These are phyloP conservation scores for Cladophialophora chaetospira DNA, from an alignment of 2,329 filamentous ascomycete genomes.

Conservation along the genomic window DNA sequence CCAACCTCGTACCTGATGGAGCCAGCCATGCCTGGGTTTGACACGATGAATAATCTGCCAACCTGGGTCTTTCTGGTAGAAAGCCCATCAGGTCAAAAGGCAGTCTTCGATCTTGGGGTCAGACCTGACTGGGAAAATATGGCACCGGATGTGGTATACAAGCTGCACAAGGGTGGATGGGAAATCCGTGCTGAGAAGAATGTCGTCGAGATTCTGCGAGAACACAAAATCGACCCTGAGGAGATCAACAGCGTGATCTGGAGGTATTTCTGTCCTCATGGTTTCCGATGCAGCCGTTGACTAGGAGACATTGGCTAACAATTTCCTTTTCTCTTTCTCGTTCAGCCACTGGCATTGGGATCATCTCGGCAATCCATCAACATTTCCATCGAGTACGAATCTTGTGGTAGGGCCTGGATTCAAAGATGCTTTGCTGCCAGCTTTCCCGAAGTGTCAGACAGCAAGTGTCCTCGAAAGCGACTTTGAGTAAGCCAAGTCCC, in stretches of 20 bases:
- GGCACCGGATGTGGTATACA: neutral
- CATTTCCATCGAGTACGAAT: slow-evolving; percentile 49
- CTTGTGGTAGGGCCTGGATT: slow-evolving; percentile 59
- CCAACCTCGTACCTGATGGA: slow-evolving; percentile 2
- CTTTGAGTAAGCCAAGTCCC: neutral
- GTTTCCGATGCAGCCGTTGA: no score
- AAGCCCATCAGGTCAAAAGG: slow-evolving; percentile 37
- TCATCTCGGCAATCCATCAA: slow-evolving; percentile 54
- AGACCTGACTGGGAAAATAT: slow-evolving; percentile 28
- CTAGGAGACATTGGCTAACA: no score
- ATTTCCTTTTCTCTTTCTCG: neutral
- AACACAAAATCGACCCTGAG: slow-evolving; percentile 11
- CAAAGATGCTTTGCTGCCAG: slow-evolving; percentile 49
- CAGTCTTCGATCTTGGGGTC: slow-evolving; percentile 42
- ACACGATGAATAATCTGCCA: neutral
- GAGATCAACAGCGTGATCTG: slow-evolving; percentile 26
- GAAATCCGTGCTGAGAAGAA: slow-evolving; percentile 19
- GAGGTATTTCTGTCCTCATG: neutral
- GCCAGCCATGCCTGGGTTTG: neutral
- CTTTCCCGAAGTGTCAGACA: slow-evolving; percentile 47
- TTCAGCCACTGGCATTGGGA: slow-evolving; percentile 38
- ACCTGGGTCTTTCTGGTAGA: slow-evolving; percentile 48
- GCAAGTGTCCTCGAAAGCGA: neutral
- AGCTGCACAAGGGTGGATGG: neutral
- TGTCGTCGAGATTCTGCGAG: slow-evolving; percentile 26